phyloP scores from a whole-genome alignment of 495 filamentous ascomycete species.

The Chaetomium tenue region DNA sequence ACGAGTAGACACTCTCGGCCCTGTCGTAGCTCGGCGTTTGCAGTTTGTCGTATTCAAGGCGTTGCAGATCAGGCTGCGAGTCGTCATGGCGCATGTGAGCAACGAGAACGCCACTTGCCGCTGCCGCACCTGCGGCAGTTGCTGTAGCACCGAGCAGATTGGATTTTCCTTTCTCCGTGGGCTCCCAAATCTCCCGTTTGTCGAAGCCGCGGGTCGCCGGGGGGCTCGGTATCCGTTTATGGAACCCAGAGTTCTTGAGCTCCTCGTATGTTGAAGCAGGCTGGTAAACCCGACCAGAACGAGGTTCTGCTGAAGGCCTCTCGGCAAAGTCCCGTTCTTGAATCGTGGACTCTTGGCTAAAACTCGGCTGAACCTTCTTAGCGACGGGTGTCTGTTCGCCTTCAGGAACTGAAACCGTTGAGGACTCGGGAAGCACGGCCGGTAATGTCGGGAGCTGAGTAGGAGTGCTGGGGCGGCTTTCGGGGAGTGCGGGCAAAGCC shows the following conservation, averaged over 20 bases:
- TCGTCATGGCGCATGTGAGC: constrained; percentile 29
- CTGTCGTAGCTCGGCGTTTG: constrained; percentile 19
- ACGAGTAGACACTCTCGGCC: constrained; percentile 31
- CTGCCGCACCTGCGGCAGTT: constrained; percentile 19
- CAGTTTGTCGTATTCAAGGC: constrained; percentile 22
- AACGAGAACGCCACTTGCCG: constrained; percentile 29
- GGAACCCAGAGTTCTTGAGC: constrained; percentile 9
- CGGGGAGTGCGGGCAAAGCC: constrained; percentile 1
- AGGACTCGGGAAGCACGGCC: no score
- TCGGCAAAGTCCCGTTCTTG: constrained; percentile 19
- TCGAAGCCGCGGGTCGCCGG: constrained; percentile 6
- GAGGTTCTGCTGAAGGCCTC: background rate
- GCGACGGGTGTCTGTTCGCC: background rate
- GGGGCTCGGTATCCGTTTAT: constrained; percentile 14
- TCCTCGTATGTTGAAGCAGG: constrained; percentile 13
- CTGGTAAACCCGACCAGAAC: background rate
- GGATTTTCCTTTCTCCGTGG: constrained; percentile 13
- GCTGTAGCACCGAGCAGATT: constrained; percentile 1
- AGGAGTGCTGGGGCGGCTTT: constrained; percentile 17
- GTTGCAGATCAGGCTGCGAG: constrained; percentile 12
- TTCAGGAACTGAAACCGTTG: background rate
- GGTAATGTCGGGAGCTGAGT: background rate
- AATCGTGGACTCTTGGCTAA: constrained; percentile 6
- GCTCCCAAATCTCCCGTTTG: constrained; percentile 14
- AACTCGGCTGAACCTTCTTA: background rate